These are phyloP conservation scores for Hirsutella minnesotensis DNA, from an alignment of 2,329 filamentous ascomycete species.

Conservation along the genomic window DNA sequence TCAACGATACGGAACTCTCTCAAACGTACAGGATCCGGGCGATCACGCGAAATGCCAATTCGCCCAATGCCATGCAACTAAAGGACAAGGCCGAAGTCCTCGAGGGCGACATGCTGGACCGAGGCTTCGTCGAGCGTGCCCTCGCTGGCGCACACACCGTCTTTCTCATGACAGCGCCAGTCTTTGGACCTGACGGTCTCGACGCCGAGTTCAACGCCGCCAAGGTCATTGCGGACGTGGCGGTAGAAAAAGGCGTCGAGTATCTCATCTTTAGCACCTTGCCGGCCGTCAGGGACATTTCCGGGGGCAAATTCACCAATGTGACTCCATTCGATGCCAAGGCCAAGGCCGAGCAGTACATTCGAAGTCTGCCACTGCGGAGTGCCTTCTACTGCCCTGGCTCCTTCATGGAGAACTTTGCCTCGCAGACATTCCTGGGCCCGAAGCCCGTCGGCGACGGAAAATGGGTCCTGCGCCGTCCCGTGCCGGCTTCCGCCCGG, in stretches of 20 bases:
- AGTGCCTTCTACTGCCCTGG: slow-evolving; percentile 28
- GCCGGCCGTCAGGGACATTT: slow-evolving; percentile 19
- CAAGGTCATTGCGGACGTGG: slow-evolving; percentile 27
- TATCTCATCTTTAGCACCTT: slow-evolving; percentile 29
- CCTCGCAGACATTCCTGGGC: slow-evolving; percentile 12
- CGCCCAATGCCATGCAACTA: slow-evolving; percentile 12
- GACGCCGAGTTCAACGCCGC: slow-evolving; percentile 9
- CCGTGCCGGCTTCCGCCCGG: slow-evolving; percentile 11
- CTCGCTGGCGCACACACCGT: slow-evolving; percentile 32
- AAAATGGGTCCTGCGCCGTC: slow-evolving; percentile 13
- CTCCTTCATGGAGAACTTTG: slow-evolving; percentile 30
- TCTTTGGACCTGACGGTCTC: slow-evolving; percentile 20
- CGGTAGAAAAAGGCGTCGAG: slow-evolving; percentile 22
- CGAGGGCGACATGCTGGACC: background rate
- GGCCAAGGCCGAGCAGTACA: slow-evolving; percentile 38
- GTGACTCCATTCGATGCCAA: slow-evolving; percentile 39
- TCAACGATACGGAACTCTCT: slow-evolving; percentile 30
- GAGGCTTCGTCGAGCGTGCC: slow-evolving; percentile 25
- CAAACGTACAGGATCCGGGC: slow-evolving; percentile 34
- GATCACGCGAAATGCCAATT: slow-evolving; percentile 32
- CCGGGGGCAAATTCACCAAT: slow-evolving; percentile 19
- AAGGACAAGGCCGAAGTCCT: background rate
- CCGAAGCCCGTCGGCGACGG: slow-evolving; percentile 17
- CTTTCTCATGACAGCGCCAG: slow-evolving; percentile 31
- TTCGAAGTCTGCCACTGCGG: slow-evolving; percentile 31